These are phyloP conservation scores for Hypomyces rosellus DNA, from an alignment of 2,329 filamentous ascomycete genomes.

Conservation along the genomic window DNA sequence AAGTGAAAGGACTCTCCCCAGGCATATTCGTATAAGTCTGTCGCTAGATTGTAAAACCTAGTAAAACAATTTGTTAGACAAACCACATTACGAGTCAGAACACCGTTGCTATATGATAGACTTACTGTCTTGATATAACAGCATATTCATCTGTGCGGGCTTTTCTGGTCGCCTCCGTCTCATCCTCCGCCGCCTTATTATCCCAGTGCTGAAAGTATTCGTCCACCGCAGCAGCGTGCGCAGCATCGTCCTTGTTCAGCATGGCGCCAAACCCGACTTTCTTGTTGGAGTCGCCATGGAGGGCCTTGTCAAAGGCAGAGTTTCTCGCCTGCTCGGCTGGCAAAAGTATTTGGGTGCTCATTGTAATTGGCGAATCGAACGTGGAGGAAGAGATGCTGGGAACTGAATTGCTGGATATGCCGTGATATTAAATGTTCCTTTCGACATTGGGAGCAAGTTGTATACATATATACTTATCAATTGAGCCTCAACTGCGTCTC, in stretches of 20 bases:
- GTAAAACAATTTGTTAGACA: background rate
- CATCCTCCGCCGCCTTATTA: constrained; percentile 68
- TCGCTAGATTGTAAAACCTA: constrained; percentile 96
- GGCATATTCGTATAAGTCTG: constrained; percentile 92
- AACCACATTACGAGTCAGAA: too few relatives aligned
- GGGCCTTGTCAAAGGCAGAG: constrained; percentile 76
- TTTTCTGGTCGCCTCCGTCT: constrained; percentile 61
- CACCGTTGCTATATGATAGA: constrained; percentile 10
- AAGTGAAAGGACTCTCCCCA: constrained; percentile 98
- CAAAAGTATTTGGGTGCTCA: constrained; percentile 50
- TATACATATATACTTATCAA: too few relatives aligned
- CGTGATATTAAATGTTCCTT: background rate
- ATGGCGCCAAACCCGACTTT: constrained; percentile 69
- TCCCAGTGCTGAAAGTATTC: constrained; percentile 98
- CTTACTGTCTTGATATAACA: constrained; percentile 9
- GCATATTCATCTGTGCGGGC: constrained; percentile 10
- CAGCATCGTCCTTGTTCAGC: constrained; percentile 65
- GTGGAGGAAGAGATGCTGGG: background rate
- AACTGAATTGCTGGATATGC: background rate
- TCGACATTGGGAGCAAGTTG: background rate
- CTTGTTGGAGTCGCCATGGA: constrained; percentile 64
- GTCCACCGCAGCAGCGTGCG: constrained; percentile 73
- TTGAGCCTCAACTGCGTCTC: too few relatives aligned
- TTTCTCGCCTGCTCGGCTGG: constrained; percentile 71
- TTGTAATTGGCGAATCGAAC: constrained; percentile 1